Evolutionary conservation across 2,329 filamentous ascomycete genomes (phyloP).

Genomic region (Clarireedia homoeocarpa): DNA sequence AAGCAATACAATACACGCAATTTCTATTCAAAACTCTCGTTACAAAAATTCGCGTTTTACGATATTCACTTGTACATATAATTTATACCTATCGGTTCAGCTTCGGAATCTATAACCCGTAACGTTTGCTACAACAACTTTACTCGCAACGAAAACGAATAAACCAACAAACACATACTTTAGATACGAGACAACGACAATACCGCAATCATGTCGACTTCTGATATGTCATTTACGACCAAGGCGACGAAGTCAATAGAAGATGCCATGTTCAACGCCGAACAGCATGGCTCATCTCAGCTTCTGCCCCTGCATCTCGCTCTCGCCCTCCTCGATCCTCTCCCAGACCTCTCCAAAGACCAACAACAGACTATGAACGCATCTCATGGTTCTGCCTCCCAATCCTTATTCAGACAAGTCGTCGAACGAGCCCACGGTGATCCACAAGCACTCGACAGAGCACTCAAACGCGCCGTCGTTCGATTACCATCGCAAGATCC

Average conservation of each 20-base stretch:
- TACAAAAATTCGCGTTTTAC: neutral
- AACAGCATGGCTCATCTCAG: slow-evolving; percentile 87
- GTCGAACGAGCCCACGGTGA: slow-evolving; percentile 92
- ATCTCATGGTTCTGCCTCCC: slow-evolving; percentile 50
- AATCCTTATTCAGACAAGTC: slow-evolving; percentile 89
- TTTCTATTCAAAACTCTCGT: neutral
- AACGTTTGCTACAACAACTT: neutral
- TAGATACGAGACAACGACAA: slow-evolving; percentile 17
- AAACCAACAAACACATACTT: neutral
- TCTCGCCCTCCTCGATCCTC: slow-evolving; percentile 69
- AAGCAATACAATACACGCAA: neutral
- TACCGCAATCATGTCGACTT: slow-evolving; percentile 49
- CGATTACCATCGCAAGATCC: slow-evolving; percentile 91
- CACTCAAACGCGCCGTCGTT: slow-evolving; percentile 86
- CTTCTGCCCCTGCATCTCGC: slow-evolving; percentile 86
- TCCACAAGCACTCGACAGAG: slow-evolving; percentile 76
- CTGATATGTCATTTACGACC: slow-evolving; percentile 88
- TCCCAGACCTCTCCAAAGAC: slow-evolving; percentile 70
- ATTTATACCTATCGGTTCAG: neutral
- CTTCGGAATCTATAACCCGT: neutral
- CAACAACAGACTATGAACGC: slow-evolving; percentile 61
- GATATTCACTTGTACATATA: neutral
- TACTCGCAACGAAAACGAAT: neutral
- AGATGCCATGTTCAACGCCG: slow-evolving; percentile 79
- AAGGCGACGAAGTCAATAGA: slow-evolving; percentile 82